Evolutionary conservation across 2,329 filamentous ascomycete species (phyloP).

Genomic region (Leptographium radiaticola): DNA sequence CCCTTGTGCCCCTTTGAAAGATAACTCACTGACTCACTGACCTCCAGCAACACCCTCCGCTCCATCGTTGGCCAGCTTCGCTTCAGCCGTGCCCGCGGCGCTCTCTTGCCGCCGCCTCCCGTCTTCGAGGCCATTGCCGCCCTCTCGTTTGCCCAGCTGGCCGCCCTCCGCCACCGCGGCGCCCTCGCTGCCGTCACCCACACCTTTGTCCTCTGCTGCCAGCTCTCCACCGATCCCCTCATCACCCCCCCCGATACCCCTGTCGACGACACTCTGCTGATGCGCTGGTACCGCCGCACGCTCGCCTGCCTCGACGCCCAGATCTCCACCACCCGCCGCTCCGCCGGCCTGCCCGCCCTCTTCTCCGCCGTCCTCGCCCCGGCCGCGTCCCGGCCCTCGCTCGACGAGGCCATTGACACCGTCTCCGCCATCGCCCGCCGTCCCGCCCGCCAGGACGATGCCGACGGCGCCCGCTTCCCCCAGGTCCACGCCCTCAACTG

Average conservation of each 20-base stretch:
- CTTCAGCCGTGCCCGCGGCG: slow-evolving; percentile 27
- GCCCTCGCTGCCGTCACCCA: slow-evolving; percentile 88
- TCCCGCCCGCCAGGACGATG: slow-evolving; percentile 39
- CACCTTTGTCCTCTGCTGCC: slow-evolving; percentile 73
- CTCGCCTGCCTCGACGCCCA: slow-evolving; percentile 60
- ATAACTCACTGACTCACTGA: too few relatives aligned
- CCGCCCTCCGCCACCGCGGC: slow-evolving; percentile 74
- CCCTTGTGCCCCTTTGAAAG: too few relatives aligned
- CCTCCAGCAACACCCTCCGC: slow-evolving; percentile 54
- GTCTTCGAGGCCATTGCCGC: slow-evolving; percentile 56
- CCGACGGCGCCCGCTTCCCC: slow-evolving; percentile 55
- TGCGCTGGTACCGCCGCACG: slow-evolving; percentile 59
- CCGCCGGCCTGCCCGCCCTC: slow-evolving; percentile 80
- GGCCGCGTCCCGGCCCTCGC: slow-evolving; percentile 44
- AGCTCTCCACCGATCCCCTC: slow-evolving; percentile 37
- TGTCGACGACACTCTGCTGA: slow-evolving; percentile 34
- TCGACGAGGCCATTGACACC: slow-evolving; percentile 50
- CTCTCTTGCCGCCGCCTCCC: slow-evolving; percentile 33
- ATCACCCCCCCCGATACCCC: slow-evolving; percentile 19
- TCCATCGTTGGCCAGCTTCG: slow-evolving; percentile 43
- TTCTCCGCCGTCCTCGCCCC: slow-evolving; percentile 70
- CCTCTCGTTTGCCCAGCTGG: slow-evolving; percentile 70
- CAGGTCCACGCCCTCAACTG: slow-evolving; percentile 95
- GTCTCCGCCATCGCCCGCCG: slow-evolving; percentile 45
- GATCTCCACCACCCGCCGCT: slow-evolving; percentile 73